phyloP scores from a whole-genome alignment of 2,329 filamentous ascomycete species.

The Aspergillus novofumigatus region DNA sequence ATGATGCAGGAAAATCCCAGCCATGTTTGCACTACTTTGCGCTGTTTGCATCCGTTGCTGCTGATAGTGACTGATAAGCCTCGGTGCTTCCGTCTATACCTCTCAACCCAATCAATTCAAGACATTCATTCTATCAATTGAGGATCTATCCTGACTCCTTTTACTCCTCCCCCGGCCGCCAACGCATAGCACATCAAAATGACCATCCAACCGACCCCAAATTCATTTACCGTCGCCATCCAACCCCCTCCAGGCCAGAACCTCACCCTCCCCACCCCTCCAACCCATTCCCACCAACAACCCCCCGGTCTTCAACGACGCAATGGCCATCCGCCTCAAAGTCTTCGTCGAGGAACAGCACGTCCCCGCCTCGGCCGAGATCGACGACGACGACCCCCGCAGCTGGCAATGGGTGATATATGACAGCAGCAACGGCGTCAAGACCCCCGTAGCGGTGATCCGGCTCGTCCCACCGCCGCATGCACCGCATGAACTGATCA shows the following conservation, averaged over 20 bases:
- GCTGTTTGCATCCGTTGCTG: neutral
- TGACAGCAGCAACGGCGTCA: constrained; percentile 42
- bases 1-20: neutral
- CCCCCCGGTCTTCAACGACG: constrained; percentile 57
- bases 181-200: constrained; percentile 2
- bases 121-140: neutral
- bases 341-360: constrained; percentile 58
- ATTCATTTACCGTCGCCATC: constrained; percentile 13
- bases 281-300: constrained; percentile 19
- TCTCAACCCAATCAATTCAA: neutral
- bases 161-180: neutral
- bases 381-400: constrained; percentile 74
- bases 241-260: constrained; percentile 22
- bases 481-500: constrained; percentile 49
- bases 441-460: constrained; percentile 67
- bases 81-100: no score
- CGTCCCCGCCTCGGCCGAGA: constrained; percentile 62
- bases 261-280: constrained; percentile 23
- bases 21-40: neutral
- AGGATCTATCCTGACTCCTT: no score
- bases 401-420: constrained; percentile 89
- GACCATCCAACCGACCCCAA: neutral
- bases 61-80: neutral
- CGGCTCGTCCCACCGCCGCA: constrained; percentile 81
- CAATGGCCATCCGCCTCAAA: constrained; percentile 53